Evolutionary conservation across 768 basidiomycete species (phyloP), one percentile per base, ranked within the genome.

Genomic region (Crucibulum laeve): DNA sequence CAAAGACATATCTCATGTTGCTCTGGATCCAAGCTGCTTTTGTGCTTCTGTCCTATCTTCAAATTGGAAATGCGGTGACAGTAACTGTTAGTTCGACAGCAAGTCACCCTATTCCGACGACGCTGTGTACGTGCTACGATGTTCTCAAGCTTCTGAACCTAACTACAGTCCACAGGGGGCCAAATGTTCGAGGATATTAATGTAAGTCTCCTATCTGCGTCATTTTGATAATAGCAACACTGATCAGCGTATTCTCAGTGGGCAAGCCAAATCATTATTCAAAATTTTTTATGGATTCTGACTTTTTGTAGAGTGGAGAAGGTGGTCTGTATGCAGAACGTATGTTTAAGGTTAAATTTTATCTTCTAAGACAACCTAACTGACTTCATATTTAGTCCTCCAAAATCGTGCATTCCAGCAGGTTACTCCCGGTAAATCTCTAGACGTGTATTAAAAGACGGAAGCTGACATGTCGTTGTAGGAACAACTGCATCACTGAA

Each of bases 101-200:
- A 0, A 75, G 74, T 45, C 79, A 80, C 57, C 42, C 65, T 1
- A 74, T 80, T 26, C 78, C 79, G 4, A 66, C 69, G 1, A 70
- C 75, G 3, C 54, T 80, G 30, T 79, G 79, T 79, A 50, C 50
- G 76, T 63, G 7, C n/a, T 5, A 5, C n/a, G 22, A 3, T 22
- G 25, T 23, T 36, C 17, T 47, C 26, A 21, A 46, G 4, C 21
- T 24, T 15, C 11, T 43, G 22, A 34, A 13, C 17, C 33, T 34
- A 39, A 22, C 36, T 38, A 8, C 14, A 5, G 39, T 32, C 19
- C 34, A 14, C 18, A 62, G 58, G 53, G 46, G 61, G 57, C 8
- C 58, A 73, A 44, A 82, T 82, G 78, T 82, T 77, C 38, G 81
- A 84, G 77, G 81, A 84, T 56, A 82, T 82, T 42, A 84, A 74